Base-by-base conservation (phyloP, 768 basidiomycete species). In the Tricholoma sp. region DNA sequence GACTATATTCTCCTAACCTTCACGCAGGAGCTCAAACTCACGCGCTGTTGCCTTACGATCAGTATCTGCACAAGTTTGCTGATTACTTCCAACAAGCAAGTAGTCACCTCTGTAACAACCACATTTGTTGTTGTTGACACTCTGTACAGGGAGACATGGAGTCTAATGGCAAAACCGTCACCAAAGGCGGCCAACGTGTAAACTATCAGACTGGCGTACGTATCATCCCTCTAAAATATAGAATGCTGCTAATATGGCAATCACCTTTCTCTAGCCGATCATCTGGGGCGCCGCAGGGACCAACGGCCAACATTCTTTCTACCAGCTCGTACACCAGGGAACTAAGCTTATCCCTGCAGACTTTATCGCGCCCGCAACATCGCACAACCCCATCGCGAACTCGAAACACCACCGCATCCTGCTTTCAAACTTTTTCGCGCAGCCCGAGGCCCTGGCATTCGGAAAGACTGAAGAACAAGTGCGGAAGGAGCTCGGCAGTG, bases 251-350 rank as follows among this genome's bases (percentile, higher is more conserved):
- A 10, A 55, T 21, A 46, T 45, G 54, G 27, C 31, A 37, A 53
- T 55, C 56, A 6, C 56, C 21, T 45, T 24, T 34, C 14, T 64
- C 14, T 64, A 94, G 88, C 96, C 97, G 12, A 98, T 99, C 76
- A 91, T 98, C 72, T 99, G 97, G 97, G 97, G 96, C 63, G 95
- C 95, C 9, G 88, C 92, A 0, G 97, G 96, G 43, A 98, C 97
- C 37, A 98, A 98, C 73, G 97, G 96, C 57, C 96, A 98, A 72
- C 97, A 99, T 77, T 98, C 97, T 8, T 98, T 99, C 83, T 99
- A 99, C 78, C 96, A 98, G 74, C 89, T 98, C 61, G 79, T 95
- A 19, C 93, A 95, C 74, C 94, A 94, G 71, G 93, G 93, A 52
- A 95, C 93, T 39, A 96, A 94, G 76, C 70, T 95, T 60, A 88